Conservation (phyloP, 108 stramenopile species). For the Nitzschia putrida region DNA sequence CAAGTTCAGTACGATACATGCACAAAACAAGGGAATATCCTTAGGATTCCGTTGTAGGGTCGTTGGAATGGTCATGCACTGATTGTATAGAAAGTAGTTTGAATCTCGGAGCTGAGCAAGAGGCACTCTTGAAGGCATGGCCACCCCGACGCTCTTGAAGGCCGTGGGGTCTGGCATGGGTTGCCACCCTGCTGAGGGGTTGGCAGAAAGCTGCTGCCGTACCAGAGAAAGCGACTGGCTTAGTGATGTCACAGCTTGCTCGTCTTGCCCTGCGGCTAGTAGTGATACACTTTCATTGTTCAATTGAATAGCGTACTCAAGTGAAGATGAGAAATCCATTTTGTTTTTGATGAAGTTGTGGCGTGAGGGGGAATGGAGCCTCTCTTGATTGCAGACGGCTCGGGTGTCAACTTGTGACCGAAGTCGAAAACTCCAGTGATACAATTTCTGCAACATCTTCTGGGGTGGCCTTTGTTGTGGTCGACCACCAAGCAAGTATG, state of each 20-base stretch:
- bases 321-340: background rate
- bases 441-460: no score
- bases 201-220: background rate
- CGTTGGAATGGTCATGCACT: background rate
- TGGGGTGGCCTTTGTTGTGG: no score
- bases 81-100: slow-evolving; percentile 19
- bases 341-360: background rate
- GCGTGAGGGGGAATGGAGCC: no score
- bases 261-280: background rate
- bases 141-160: background rate
- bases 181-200: no score
- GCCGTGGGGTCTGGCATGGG: no score
- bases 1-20: slow-evolving; percentile 20
- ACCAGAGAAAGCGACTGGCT: background rate
- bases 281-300: slow-evolving; percentile 10
- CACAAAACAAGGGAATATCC: background rate
- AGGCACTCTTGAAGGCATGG: slow-evolving; percentile 2
- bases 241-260: slow-evolving; percentile 6
- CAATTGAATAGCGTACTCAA: background rate
- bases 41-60: background rate
- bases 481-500: no score
- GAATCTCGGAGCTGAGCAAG: background rate
- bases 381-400: no score
- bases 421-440: no score
- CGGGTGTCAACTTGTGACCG: no score